Conservation (phyloP, 2,329 filamentous ascomycete genomes). For the Hymenoscyphus fraxineus region DNA sequence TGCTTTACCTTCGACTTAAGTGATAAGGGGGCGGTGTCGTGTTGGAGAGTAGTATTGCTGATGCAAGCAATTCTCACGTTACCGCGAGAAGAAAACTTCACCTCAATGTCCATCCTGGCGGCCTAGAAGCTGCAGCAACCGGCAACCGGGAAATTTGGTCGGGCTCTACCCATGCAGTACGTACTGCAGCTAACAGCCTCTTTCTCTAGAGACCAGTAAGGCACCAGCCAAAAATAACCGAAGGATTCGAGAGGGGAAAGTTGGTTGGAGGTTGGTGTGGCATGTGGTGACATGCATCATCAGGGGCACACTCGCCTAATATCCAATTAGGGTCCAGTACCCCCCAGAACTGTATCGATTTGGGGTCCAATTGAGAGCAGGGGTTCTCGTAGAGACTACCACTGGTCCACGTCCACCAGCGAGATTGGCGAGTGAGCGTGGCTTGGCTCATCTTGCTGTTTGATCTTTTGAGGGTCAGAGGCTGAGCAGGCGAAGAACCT, state of each 20-base stretch:
- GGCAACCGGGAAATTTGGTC: constrained; percentile 1
- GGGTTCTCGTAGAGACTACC: constrained; percentile 1
- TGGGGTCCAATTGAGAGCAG: background rate
- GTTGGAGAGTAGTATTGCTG: background rate
- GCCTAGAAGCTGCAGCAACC: background rate
- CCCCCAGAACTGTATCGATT: background rate
- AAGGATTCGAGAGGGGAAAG: background rate
- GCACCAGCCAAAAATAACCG: constrained; percentile 3
- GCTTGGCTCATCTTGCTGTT: constrained; percentile 1
- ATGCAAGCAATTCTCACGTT: constrained; percentile 1
- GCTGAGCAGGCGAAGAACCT: background rate
- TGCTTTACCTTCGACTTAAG: background rate
- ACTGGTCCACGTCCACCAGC: background rate
- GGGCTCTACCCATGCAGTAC: background rate
- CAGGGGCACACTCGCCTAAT: background rate
- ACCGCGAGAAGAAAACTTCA: background rate
- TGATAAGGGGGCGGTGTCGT: background rate
- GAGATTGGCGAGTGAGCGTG: constrained; percentile 1
- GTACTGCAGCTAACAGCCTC: background rate
- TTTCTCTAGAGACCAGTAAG: background rate
- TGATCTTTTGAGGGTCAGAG: background rate
- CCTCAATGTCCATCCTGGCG: background rate
- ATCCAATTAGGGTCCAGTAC: background rate
- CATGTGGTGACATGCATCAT: background rate
- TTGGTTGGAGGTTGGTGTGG: background rate